Conservation (phyloP, 345 rosid species). For the Hevea brasiliensis region DNA sequence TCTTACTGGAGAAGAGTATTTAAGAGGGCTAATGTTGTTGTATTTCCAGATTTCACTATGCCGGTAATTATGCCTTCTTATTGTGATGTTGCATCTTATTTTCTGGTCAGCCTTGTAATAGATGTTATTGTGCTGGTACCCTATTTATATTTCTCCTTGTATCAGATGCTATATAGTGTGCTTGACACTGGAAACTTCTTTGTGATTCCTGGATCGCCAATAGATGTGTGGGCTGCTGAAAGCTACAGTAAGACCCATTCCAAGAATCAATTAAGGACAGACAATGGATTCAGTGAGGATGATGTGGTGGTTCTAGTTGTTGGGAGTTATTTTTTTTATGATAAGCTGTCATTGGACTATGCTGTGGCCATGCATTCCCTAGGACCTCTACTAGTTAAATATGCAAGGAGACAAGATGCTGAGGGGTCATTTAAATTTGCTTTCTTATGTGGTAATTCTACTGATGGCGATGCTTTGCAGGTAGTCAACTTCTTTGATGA, state of each 20-base stretch:
- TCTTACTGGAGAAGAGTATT: slow-evolving; percentile 75
- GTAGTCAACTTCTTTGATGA: slow-evolving; percentile 40
- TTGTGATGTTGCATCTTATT: neutral
- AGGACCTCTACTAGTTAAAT: slow-evolving; percentile 75
- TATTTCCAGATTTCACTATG: slow-evolving; percentile 76
- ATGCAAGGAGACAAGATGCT: slow-evolving; percentile 62
- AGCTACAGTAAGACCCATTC: slow-evolving; percentile 54
- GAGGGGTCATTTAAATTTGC: slow-evolving; percentile 67
- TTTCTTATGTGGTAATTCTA: slow-evolving; percentile 82
- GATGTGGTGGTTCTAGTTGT: slow-evolving; percentile 77
- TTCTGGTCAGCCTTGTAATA: slow-evolving; percentile 13
- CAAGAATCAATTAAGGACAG: slow-evolving; percentile 60
- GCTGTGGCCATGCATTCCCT: slow-evolving; percentile 75
- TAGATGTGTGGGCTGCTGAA: slow-evolving; percentile 93
- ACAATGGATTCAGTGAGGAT: slow-evolving; percentile 54
- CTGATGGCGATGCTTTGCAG: slow-evolving; percentile 76
- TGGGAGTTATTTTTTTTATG: slow-evolving; percentile 79
- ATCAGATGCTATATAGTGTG: slow-evolving; percentile 87
- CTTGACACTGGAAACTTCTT: slow-evolving; percentile 95
- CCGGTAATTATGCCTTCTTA: slow-evolving; percentile 53
- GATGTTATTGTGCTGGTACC: slow-evolving; percentile 29
- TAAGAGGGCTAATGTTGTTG: slow-evolving; percentile 71
- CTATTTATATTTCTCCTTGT: slow-evolving; percentile 33
- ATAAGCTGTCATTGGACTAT: slow-evolving; percentile 79
- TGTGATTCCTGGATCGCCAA: slow-evolving; percentile 90